Base-by-base conservation (phyloP, 352 stramenopile species). In the Phytopythium oedochilum region DNA sequence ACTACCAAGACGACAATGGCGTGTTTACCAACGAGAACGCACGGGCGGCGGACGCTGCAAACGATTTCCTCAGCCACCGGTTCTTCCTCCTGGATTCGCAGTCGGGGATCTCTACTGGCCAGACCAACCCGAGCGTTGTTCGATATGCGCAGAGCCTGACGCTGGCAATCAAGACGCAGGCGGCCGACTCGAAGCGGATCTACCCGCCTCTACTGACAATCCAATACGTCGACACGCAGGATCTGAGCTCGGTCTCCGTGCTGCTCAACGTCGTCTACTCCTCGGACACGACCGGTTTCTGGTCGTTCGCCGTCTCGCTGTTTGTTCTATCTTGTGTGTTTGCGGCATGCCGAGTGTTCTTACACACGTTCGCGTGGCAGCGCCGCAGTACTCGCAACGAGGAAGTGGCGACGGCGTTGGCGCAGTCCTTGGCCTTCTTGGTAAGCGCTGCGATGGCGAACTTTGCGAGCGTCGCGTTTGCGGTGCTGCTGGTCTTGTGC, bases 51-150 rank as follows among this genome's bases (percentile, higher is more conserved):
- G 88, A 97, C 53, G 60, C 66, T 8, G 38, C 75, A 12, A 78
- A 97, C 68, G 89, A 98, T 62, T 70, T 93, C 22, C 70, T 98
- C 20, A 94, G 70, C 32, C 83, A 97, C 25, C 78, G 93, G 1
- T 98, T 98, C 60, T 96, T 97, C 60, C 63, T 98, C 26, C 92
- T 92, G 50, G 95, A 98, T 58, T 72, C 79, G 46, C 66, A 82
- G 20, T 92, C 81, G 0, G 84, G 88, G 8, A 63, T 91, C 11
- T 59, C 70, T 35, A 46, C 66, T 3, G 70, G 68, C 8, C 72
- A 78, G 29, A 77, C 53, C 10, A 78, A 69, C 46, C 66, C 82
- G 0, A 71, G 76, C 20, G 78, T 87, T 1, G 68, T 88, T 45
- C 71, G 80, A 17, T 96, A 95, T 54, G 89, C 84, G 2, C 66